These are phyloP conservation scores for Camelina sativa DNA, from an alignment of 345 rosid species.

Conservation along the genomic window DNA sequence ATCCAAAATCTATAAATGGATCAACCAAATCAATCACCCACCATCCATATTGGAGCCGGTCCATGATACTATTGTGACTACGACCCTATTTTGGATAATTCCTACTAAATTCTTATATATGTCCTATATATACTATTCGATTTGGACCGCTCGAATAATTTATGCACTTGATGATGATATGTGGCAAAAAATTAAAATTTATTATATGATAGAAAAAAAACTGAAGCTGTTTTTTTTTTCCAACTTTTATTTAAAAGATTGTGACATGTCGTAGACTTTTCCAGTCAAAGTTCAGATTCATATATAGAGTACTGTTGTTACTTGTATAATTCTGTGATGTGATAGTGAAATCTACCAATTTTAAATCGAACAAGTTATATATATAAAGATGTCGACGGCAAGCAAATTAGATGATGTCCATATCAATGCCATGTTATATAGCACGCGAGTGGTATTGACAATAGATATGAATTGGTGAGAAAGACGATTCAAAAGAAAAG, in stretches of 20 bases:
- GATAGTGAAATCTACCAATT: slow-evolving; percentile 27
- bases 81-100: slow-evolving; percentile 28
- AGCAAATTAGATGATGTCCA: slow-evolving; percentile 29
- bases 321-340: slow-evolving; percentile 29
- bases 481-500: no score
- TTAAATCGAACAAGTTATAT: not conserved
- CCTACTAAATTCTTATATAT: slow-evolving; percentile 15
- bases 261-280: slow-evolving; percentile 32
- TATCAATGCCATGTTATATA: slow-evolving; percentile 38
- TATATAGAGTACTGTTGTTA: slow-evolving; percentile 20
- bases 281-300: slow-evolving; percentile 28
- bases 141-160: slow-evolving; percentile 22
- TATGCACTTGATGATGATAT: slow-evolving; percentile 2
- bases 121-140: slow-evolving; percentile 31
- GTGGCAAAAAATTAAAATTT: not conserved
- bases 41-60: slow-evolving; percentile 29
- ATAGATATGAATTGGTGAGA: no score
- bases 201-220: not conserved
- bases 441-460: slow-evolving; percentile 28
- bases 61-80: slow-evolving; percentile 35
- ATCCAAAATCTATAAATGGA: slow-evolving; percentile 10
- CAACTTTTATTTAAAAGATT: not conserved
- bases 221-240: not conserved
- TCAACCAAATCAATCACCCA: slow-evolving; percentile 27
- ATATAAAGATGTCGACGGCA: slow-evolving; percentile 16